A percentile compares a stretch with the other conserved stretches of the same genome.
Evolutionary conservation across 495 filamentous ascomycete species (phyloP).

Genomic region (Podospora sp.): DNA sequence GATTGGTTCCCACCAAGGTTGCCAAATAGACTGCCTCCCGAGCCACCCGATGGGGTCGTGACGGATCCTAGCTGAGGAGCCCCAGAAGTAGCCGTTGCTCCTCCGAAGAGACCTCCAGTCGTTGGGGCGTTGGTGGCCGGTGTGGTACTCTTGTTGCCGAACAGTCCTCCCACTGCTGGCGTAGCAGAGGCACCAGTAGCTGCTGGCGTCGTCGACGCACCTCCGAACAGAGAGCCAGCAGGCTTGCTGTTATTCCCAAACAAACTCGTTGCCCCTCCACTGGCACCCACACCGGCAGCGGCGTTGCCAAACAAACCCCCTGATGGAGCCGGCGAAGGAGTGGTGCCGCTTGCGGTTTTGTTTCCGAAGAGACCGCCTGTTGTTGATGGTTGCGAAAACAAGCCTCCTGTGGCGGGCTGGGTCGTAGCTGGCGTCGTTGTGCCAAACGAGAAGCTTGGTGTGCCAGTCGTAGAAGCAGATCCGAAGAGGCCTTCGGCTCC

Average conservation of each 20-base stretch:
- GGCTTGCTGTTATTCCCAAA: neutral
- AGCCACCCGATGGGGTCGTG: neutral
- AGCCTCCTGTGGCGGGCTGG: slow-evolving; percentile 29
- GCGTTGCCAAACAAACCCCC: slow-evolving; percentile 40
- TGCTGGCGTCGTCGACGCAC: neutral
- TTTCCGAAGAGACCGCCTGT: slow-evolving; percentile 30
- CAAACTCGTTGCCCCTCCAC: neutral
- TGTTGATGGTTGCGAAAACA: slow-evolving; percentile 40
- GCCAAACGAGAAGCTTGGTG: slow-evolving; percentile 39
- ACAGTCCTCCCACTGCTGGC: slow-evolving; percentile 8
- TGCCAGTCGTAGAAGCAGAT: slow-evolving; percentile 13
- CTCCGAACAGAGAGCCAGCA: neutral
- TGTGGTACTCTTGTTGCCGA: slow-evolving; percentile 16
- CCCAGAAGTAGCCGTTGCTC: neutral
- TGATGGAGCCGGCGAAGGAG: slow-evolving; percentile 15
- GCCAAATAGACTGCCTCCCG: slow-evolving; percentile 20
- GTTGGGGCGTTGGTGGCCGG: slow-evolving; percentile 26
- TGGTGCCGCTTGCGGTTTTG: slow-evolving; percentile 14
- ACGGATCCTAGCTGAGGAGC: slow-evolving; percentile 11
- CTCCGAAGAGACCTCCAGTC: slow-evolving; percentile 3
- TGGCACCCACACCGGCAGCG: neutral
- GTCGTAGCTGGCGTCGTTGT: slow-evolving; percentile 33
- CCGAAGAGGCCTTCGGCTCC: slow-evolving; percentile 46
- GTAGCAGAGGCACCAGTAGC: slow-evolving; percentile 5
- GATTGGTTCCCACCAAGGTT: slow-evolving; percentile 11